These are phyloP conservation scores for Sarocladium oryzae DNA, from an alignment of 2,329 filamentous ascomycete species.

Conservation along the genomic window DNA sequence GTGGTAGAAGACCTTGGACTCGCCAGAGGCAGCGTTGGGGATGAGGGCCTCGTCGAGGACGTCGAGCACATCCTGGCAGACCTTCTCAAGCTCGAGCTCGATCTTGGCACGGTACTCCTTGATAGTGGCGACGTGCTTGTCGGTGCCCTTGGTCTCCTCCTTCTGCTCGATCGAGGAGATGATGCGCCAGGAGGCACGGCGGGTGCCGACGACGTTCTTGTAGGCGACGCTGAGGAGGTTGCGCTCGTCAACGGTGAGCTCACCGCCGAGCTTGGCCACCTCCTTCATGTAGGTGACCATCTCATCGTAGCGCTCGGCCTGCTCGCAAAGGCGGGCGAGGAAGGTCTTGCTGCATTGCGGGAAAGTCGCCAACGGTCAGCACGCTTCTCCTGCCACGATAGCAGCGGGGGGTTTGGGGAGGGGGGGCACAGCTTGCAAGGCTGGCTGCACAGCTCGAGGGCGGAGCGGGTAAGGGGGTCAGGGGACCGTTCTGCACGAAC, in stretches of 20 bases:
- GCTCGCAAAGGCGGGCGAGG: conserved; percentile 98
- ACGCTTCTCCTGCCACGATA: neutral
- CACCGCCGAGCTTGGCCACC: conserved; percentile 80
- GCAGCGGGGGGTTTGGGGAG: neutral
- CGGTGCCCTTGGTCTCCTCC: conserved; percentile 97
- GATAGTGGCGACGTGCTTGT: conserved; percentile 91
- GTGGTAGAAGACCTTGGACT: conserved; percentile 99
- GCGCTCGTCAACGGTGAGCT: conserved; percentile 92
- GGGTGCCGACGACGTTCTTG: conserved; percentile 99
- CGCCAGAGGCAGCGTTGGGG: conserved; percentile 90
- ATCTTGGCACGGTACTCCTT: conserved; percentile 98
- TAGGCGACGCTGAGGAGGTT: conserved; percentile 98
- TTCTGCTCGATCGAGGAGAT: conserved; percentile 99
- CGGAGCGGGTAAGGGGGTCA: conserved; percentile 9
- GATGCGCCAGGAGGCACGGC: conserved; percentile 98
- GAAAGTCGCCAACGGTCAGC: conserved; percentile 7
- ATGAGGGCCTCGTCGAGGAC: conserved; percentile 91
- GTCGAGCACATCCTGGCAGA: conserved; percentile 96
- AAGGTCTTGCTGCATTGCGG: conserved; percentile 80
- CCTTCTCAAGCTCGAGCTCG: conserved; percentile 92
- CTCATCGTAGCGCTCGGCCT: conserved; percentile 99
- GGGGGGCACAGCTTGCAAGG: neutral
- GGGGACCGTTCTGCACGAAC: conserved; percentile 37
- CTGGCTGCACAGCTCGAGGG: neutral
- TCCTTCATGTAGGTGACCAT: conserved; percentile 99